Percentiles rank a stretch among this genome's conserved stretches.
phyloP scores from a whole-genome alignment of 495 filamentous ascomycete species.

The Penicillium herquei region DNA sequence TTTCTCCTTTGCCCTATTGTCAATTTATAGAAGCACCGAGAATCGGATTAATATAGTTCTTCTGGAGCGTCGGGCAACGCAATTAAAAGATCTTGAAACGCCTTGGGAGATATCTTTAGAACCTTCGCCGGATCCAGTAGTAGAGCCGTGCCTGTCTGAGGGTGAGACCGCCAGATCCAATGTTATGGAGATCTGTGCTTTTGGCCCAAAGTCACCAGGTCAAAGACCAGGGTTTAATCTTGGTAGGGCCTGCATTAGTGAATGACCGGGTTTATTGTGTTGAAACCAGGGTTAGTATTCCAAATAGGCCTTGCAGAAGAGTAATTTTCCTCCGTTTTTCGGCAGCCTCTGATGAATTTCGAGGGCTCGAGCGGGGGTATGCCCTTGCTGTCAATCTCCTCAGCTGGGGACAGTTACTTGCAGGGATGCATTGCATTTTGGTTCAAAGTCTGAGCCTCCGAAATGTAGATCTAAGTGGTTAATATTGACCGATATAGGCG shows the following conservation, averaged over 20 bases:
- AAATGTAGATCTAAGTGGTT: neutral
- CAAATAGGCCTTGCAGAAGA: no score
- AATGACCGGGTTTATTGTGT: no score
- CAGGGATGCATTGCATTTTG: slow-evolving; percentile 7
- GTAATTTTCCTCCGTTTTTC: neutral
- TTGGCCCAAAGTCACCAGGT: neutral
- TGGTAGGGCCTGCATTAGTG: neutral
- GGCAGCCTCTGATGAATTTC: neutral
- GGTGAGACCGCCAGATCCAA: slow-evolving; percentile 9
- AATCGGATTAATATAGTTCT: no score
- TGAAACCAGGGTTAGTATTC: no score
- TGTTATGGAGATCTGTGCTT: neutral
- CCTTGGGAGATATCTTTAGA: slow-evolving; percentile 5
- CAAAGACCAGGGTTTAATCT: no score
- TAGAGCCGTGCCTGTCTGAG: slow-evolving; percentile 8
- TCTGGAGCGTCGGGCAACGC: no score
- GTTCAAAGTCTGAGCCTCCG: slow-evolving; percentile 13
- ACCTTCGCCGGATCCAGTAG: slow-evolving; percentile 3
- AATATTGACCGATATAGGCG: no score
- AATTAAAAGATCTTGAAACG: neutral
- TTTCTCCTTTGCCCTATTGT: no score
- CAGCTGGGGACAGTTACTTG: neutral
- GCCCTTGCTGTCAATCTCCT: slow-evolving; percentile 16
- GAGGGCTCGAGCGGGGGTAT: neutral
- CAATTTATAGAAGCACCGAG: neutral